Base-by-base conservation (phyloP, 768 basidiomycete genomes). In the Auriscalpium vulgare region DNA sequence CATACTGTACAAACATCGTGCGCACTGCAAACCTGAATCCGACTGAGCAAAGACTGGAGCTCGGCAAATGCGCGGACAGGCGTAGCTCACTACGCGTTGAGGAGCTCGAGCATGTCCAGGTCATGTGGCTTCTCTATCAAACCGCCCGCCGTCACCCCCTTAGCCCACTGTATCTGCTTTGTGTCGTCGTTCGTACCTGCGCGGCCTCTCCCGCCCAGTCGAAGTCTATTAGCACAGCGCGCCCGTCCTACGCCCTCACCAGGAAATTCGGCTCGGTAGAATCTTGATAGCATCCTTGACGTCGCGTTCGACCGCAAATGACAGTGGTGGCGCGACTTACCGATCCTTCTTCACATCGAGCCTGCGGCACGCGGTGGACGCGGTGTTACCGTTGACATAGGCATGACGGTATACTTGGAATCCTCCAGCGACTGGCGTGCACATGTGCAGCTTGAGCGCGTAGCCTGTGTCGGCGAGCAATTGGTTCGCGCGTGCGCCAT, bases 351-450 rank as follows among this genome's bases (percentile, higher is more conserved):
- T 11, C 11, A 19, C 4, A 11, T 47, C 11, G 21, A 21, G 10
- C 29, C 19, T 35, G 49, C 35, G 45, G 21, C 14, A 51, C n/a
- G 17, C 21, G 7, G 21, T 11, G 49, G 21, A 23, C 38, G 37
- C 45, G 37, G 23, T 50, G 38, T 47, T 29, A 17, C 53, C 56
- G 4, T 45, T 11, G 21, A 63, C 40, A 35, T 48, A 44, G 29
- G 56, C 62, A 63, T 63, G 48, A 61, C 59, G 23, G 56, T 53
- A 29, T 59, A 60, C 57, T 14, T 36, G 17, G 8, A 61, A 4
- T 37, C 47, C 54, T n/a, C 54, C 60, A n/a, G 38, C 36, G 14
- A 59, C 52, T 9, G 51, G 38, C 11, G 46, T 36, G 49, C 53
- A 58, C 17, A 49, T 13, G 53, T 59, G 53, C 8, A 62, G 55